Evolutionary conservation across 75 land plant species (phyloP), one percentile per base, ranked within the genome.

Genomic region (Cryptomeria japonica): DNA sequence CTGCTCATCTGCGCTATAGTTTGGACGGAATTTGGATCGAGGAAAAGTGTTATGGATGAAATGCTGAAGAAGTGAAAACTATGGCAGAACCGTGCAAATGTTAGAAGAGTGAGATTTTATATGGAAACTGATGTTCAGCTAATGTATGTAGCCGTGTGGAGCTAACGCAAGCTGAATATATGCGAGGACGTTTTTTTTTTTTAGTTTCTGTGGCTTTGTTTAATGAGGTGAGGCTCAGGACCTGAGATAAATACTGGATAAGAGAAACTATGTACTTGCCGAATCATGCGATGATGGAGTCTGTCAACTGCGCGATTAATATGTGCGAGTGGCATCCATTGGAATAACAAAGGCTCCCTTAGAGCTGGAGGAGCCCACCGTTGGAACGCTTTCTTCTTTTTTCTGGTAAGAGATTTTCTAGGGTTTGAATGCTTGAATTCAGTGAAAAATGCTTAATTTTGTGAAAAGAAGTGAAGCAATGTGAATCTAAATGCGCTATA

Each of bases 311-410:
- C 46, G 19, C 82, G 19, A 38, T 79, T 39, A 38, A 10, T 25
- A 3, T 82, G 51, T 82, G 84, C 44, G 49, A 82, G 51, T 82
- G 84, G 84, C 84, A 82, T 82, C 84, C 84, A 25, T 1, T 82
- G 18, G n/a, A 42, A 44, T 82, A 82, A 46, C 84, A 3, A 44
- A 15, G 3, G 53, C 11, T 11, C 11, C 12, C 3, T 80, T 1
- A 61, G 32, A 13, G n/a, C 47, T 13, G 84, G 1, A 39, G 32
- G 84, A 28, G 84, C 22, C 25, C 44, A 11, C 53, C 53, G 0
- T 13, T 51, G 53, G 53, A 51, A 51, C 53, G 11, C 53, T 12
- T 51, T 51, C 53, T 11, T 11, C 53, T 82, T 44, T 82, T 44
- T 82, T 25, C 1, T 4, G 84, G 51, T 82, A n/a, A 46, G 47